Evolutionary conservation across 2,329 filamentous ascomycete species (phyloP), one percentile per base, ranked within the genome.

Genomic region (Periconia macrospinosa): DNA sequence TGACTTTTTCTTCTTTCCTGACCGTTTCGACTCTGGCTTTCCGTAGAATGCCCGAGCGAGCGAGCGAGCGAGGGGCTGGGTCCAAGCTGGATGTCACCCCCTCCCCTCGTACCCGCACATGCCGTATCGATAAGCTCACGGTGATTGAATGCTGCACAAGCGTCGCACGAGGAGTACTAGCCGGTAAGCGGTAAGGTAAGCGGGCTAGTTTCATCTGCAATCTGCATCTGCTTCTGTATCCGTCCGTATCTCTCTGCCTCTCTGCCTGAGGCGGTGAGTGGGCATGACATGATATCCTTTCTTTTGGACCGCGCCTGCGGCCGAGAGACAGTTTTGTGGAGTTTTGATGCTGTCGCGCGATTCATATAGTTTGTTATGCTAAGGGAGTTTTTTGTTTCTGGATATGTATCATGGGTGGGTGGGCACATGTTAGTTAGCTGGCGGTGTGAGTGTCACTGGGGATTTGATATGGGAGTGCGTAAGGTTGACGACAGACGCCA

Each of bases 111-210:
- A n/a, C 33, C 33, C 33, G 5, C 5, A 13, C 11, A 10, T 6
- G 5, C 47, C 30, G 41, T 58, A 60, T 58, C 53, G 58, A 60
- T 58, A 60, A 60, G 51, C 43, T 49, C 47, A n/a, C n/a, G n/a
- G n/a, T n/a, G n/a, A n/a, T n/a, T n/a, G n/a, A n/a, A n/a, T n/a
- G 20, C 14, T 54, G 50, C 52, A 33, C n/a, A n/a, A n/a, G 27
- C 23, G 49, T 52, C 23, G 40, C 37, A 52, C 47, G 44, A 52
- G 30, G 23, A 58, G 53, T 45, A 13, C 33, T 33, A 8, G 30
- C 30, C 30, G 30, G 30, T 33, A 33, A 40, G 56, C 53, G 50
- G 56, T n/a, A n/a, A n/a, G n/a, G 55, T 52, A 50, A 17, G 7
- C 1, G 41, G 47, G 3, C 30, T 40, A 41, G 30, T 18, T 7